These are phyloP conservation scores for Trametes sanguinea DNA, from an alignment of 768 basidiomycete species.

Conservation along the genomic window DNA sequence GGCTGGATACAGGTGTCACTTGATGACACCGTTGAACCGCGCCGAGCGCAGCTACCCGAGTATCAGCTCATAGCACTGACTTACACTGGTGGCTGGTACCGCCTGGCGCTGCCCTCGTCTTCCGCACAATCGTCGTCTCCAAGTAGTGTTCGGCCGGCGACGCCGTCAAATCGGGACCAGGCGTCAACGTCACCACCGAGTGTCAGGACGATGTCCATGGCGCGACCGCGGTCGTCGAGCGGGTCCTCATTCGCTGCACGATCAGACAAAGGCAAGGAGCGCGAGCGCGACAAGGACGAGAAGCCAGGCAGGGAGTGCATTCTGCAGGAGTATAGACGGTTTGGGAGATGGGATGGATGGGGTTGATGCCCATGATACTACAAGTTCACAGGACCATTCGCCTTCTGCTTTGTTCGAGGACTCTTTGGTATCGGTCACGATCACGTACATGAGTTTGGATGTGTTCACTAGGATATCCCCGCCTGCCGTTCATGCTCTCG, in stretches of 20 bases:
- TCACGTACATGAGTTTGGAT: conserved; percentile 5
- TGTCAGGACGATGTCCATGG: conserved; percentile 36
- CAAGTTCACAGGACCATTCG: background rate
- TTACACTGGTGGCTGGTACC: conserved; percentile 91
- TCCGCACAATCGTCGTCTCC: conserved; percentile 23
- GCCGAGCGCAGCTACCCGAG: conserved; percentile 40
- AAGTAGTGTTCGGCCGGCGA: conserved; percentile 1
- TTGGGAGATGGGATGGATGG: conserved; percentile 92
- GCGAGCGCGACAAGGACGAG: conserved; percentile 58
- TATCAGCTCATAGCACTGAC: conserved; percentile 85
- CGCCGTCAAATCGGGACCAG: conserved; percentile 10
- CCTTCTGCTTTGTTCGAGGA: background rate
- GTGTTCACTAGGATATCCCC: conserved; percentile 15
- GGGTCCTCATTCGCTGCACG: conserved; percentile 52
- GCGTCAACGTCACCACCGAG: conserved; percentile 47
- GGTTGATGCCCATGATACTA: conserved; percentile 18
- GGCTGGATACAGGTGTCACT: conserved; percentile 73
- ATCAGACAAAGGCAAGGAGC: conserved; percentile 56
- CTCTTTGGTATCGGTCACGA: background rate
- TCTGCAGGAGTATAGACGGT: conserved; percentile 76
- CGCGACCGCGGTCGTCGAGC: conserved; percentile 55
- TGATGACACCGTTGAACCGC: conserved; percentile 37
- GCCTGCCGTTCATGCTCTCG: conserved; percentile 2
- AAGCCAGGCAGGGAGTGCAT: conserved; percentile 67
- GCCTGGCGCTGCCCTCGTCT: conserved; percentile 61